phyloP scores from a whole-genome alignment of 2,329 filamentous ascomycete genomes.

The Colletotrichum truncatum region DNA sequence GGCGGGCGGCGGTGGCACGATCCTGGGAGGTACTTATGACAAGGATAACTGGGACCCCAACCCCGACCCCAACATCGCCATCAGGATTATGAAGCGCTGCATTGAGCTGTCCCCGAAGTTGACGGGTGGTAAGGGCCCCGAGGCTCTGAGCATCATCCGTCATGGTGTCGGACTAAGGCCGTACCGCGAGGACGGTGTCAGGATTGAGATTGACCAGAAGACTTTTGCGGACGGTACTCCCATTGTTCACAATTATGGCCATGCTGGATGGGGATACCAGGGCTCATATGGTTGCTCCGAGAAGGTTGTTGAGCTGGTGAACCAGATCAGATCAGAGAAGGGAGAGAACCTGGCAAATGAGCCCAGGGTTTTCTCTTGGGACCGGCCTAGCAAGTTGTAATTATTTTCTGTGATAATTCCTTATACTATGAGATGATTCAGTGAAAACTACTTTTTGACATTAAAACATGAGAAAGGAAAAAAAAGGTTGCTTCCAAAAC shows the following conservation, averaged over 20 bases:
- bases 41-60: conserved; percentile 81
- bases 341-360: conserved; percentile 39
- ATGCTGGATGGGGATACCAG: conserved; percentile 81
- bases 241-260: conserved; percentile 85
- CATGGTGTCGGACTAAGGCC: conserved; percentile 87
- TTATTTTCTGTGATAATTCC: not conserved
- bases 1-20: conserved; percentile 80
- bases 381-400: conserved; percentile 20
- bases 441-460: too few species aligned
- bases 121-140: conserved; percentile 72
- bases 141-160: conserved; percentile 78
- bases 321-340: conserved; percentile 58
- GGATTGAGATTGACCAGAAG: conserved; percentile 78
- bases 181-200: conserved; percentile 75
- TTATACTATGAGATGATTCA: not conserved
- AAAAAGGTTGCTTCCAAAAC: too few species aligned
- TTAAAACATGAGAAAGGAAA: too few species aligned
- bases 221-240: conserved; percentile 60
- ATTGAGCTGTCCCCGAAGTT: conserved; percentile 72
- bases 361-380: conserved; percentile 41
- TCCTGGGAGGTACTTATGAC: conserved; percentile 88
- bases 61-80: conserved; percentile 81
- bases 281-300: conserved; percentile 76
- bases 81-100: conserved; percentile 84
- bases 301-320: conserved; percentile 72